phyloP scores from a whole-genome alignment of 495 filamentous ascomycete genomes.

The Trichocladium uniseriatum region DNA sequence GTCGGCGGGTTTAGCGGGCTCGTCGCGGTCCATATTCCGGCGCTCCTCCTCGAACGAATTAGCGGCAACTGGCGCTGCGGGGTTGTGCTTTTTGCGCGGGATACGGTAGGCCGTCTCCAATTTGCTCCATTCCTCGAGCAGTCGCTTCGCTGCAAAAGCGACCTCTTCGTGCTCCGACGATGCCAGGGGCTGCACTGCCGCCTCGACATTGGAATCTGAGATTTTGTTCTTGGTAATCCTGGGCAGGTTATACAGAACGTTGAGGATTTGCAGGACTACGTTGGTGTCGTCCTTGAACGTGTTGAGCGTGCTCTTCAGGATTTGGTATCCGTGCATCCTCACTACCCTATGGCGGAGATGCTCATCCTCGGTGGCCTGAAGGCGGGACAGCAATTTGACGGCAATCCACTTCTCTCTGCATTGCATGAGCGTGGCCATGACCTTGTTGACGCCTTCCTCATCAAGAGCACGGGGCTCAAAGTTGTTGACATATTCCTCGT shows the following conservation, averaged over 20 bases:
- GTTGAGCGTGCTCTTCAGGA: conserved; percentile 74
- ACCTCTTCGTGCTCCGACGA: conserved; percentile 65
- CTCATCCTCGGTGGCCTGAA: conserved; percentile 86
- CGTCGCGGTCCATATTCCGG: conserved; percentile 54
- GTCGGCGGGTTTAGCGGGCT: conserved; percentile 26
- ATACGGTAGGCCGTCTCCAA: conserved; percentile 93
- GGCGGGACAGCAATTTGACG: conserved; percentile 83
- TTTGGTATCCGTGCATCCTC: conserved; percentile 94
- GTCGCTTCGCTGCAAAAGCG: conserved; percentile 52
- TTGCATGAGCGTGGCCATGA: conserved; percentile 98
- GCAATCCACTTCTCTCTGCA: conserved; percentile 99
- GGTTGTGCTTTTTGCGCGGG: conserved; percentile 58
- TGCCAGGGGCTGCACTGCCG: conserved; percentile 62
- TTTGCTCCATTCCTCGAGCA: conserved; percentile 81
- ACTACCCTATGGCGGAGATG: conserved; percentile 80
- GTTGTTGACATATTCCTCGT: conserved; percentile 94
- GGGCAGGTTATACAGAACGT: conserved; percentile 82
- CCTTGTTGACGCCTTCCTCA: conserved; percentile 84
- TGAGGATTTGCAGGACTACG: conserved; percentile 77
- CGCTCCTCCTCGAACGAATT: conserved; percentile 56
- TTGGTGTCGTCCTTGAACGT: conserved; percentile 84
- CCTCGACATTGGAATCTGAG: conserved; percentile 89
- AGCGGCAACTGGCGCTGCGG: conserved; percentile 26
- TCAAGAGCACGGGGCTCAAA: conserved; percentile 75
- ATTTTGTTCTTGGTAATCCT: conserved; percentile 96